These are phyloP conservation scores for Neurospora sublineolata DNA, from an alignment of 495 filamentous ascomycete species.

Conservation along the genomic window DNA sequence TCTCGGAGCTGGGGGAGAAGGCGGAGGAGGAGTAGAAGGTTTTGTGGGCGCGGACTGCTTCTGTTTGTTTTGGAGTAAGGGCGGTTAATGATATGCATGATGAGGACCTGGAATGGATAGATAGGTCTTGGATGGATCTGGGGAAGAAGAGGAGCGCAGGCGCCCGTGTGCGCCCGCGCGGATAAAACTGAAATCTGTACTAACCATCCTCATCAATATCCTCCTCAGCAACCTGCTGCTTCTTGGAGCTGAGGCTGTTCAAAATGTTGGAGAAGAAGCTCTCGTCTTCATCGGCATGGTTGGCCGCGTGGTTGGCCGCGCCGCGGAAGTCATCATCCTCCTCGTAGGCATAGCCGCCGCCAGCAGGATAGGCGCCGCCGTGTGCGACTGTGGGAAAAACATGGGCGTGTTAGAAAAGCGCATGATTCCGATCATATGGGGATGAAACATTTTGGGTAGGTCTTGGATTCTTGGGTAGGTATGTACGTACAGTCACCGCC, in stretches of 20 bases:
- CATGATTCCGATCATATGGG: background rate
- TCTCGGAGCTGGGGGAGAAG: background rate
- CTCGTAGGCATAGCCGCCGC: conserved; percentile 23
- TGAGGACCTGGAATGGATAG: background rate
- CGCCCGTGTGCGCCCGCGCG: no score
- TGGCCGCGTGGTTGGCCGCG: conserved; percentile 40
- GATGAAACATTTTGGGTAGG: background rate
- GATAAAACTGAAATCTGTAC: background rate
- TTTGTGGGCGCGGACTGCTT: conserved; percentile 45
- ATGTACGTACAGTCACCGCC: conserved; percentile 3
- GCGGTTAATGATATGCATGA: background rate
- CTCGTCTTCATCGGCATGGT: conserved; percentile 39
- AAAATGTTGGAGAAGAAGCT: conserved; percentile 44
- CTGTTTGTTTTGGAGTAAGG: conserved; percentile 6
- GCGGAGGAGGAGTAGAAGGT: conserved; percentile 31
- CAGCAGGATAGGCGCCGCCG: conserved; percentile 27
- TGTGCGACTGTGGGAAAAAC: conserved; percentile 19
- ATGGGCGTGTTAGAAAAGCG: background rate
- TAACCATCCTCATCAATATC: conserved; percentile 48
- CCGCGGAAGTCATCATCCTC: conserved; percentile 37
- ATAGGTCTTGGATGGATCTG: background rate
- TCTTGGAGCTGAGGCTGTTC: conserved; percentile 36
- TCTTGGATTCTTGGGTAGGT: background rate
- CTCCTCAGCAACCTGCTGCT: conserved; percentile 36
- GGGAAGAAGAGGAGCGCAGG: background rate